Evolutionary conservation across 176 grass and related monocot genomes (phyloP), one percentile per base, ranked within the genome.

Genomic region (Eragrostis nindensis): DNA sequence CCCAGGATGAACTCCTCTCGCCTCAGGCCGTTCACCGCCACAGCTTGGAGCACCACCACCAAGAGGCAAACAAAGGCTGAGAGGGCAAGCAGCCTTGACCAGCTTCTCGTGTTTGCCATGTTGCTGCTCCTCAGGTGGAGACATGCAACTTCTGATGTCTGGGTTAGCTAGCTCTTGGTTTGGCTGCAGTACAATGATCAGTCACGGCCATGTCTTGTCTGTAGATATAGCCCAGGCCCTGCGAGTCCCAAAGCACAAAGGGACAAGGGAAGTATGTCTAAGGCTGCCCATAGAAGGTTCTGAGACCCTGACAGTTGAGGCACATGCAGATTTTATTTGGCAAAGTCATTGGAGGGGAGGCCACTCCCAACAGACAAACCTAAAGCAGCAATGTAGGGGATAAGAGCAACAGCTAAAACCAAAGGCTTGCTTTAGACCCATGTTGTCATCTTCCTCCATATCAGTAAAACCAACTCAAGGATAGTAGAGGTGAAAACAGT

Each of bases 241-340:
- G 83, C 53, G 77, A 77, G 83, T 62, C 68, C 79, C 77, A 87
- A 91, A 91, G 89, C 75, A 87, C 70, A 80, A 87, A 90, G 80
- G 63, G 75, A 55, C 80, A 83, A 75, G 79, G 16, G 69, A 69
- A 44, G 80, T 69, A 87, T 87, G 76, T 27, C 84, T 59, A 87
- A 90, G 80, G 75, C 89, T 87, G 89, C 47, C 44, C 15, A 83
- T 71, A 22, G 89, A 90, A 91, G 89, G 74, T 91, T 87, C 87
- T 85, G 82, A 68, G 50, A 46, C 53, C 52, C 87, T 85, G 87
- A 85, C 76, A 78, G 55, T 53, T 70, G 73, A 70, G 43, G 53
- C 66, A 74, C 9, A 75, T 11, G 62, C 43, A 80, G 76, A 89
- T 89, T 89, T 85, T 36, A 36, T 36, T 36, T 84, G 63, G 45